Evolutionary conservation across 768 basidiomycete species (phyloP).

Genomic region (Mycena vitilis): DNA sequence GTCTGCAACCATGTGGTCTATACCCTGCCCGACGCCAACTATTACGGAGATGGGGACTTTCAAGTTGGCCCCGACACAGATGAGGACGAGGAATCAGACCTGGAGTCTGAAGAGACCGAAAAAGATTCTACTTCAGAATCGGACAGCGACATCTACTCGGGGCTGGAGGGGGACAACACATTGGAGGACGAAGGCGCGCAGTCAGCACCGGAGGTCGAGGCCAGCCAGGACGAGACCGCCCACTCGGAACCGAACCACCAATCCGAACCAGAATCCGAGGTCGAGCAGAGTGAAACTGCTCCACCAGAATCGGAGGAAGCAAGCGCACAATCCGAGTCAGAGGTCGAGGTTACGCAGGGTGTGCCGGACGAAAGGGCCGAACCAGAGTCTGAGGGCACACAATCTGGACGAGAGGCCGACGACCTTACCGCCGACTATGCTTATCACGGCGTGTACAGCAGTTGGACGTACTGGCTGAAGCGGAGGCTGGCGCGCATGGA

Average conservation of each 20-base stretch:
- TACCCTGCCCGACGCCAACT: background rate
- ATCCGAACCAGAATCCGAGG: too few relatives aligned
- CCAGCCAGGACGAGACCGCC: too few relatives aligned
- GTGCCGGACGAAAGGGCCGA: background rate
- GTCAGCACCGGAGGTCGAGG: too few relatives aligned
- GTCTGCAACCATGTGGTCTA: background rate
- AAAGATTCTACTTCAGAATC: too few relatives aligned
- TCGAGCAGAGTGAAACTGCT: too few relatives aligned
- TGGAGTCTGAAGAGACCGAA: too few relatives aligned
- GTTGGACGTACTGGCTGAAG: background rate
- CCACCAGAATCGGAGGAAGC: background rate
- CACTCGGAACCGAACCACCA: too few relatives aligned
- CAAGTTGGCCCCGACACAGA: background rate
- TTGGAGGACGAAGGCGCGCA: too few relatives aligned
- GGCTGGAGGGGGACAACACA: too few relatives aligned
- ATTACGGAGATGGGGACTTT: background rate
- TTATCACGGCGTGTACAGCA: background rate
- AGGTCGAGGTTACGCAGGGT: too few relatives aligned
- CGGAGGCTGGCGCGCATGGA: background rate
- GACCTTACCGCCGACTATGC: background rate
- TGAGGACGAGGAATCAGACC: conserved; percentile 3
- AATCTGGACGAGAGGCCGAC: too few relatives aligned
- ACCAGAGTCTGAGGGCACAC: background rate
- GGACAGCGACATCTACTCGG: too few relatives aligned
- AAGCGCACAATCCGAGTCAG: background rate